phyloP scores from a whole-genome alignment of 2,329 filamentous ascomycete species.

The Aspergillus unguis region DNA sequence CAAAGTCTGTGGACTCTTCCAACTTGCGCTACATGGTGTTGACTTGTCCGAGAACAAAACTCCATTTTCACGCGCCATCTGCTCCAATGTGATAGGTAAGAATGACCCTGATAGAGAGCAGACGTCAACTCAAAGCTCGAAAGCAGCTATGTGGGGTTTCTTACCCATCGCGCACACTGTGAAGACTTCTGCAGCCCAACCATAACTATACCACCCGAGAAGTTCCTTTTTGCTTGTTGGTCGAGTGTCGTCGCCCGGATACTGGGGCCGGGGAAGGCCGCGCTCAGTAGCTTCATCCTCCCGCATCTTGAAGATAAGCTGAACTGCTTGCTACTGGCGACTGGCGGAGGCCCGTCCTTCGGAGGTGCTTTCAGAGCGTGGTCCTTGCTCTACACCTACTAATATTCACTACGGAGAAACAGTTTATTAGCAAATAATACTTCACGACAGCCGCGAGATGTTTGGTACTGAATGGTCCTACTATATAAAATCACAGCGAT shows the following conservation, averaged over 20 bases:
- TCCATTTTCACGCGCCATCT: constrained; percentile 86
- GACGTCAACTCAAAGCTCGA: constrained; percentile 14
- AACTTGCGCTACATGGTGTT: constrained; percentile 68
- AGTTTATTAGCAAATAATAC: background rate
- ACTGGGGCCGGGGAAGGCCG: constrained; percentile 50
- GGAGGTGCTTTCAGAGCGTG: background rate
- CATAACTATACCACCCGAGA: constrained; percentile 91
- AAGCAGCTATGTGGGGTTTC: constrained; percentile 5
- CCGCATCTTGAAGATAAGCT: constrained; percentile 34
- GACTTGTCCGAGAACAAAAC: constrained; percentile 74
- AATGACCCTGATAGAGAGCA: constrained; percentile 66
- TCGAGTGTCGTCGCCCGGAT: constrained; percentile 81
- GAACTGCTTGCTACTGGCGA: constrained; percentile 23
- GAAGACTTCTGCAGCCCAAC: constrained; percentile 94
- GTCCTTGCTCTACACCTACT: background rate
- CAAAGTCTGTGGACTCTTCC: constrained; percentile 38
- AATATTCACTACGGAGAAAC: background rate
- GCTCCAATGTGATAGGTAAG: constrained; percentile 91
- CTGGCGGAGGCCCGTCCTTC: background rate
- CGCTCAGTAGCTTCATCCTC: constrained; percentile 24
- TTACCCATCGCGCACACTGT: constrained; percentile 79
- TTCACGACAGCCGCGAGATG: background rate
- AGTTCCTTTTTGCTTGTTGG: constrained; percentile 85
- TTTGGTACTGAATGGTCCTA: background rate
- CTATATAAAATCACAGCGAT: background rate